Evolutionary conservation across 164 flowering plant species (phyloP).

Genomic region (Vitis rotundifolia): DNA sequence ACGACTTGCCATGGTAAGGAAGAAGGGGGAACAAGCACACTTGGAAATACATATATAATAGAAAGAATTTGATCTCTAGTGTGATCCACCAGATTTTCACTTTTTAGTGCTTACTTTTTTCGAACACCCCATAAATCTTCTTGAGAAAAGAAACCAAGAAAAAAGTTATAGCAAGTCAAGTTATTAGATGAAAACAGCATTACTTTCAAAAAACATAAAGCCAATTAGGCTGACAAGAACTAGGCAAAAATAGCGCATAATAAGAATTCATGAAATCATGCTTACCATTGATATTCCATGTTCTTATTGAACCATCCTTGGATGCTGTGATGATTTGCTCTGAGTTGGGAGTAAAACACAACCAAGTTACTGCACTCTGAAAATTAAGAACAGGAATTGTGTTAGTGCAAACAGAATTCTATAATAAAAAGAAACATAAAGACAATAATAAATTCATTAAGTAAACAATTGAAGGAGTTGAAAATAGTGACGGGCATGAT

Average conservation of each 20-base stretch:
- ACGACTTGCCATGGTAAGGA: background rate
- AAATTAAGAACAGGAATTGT: conserved; percentile 11
- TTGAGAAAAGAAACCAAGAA: no score
- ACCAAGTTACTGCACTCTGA: conserved; percentile 99
- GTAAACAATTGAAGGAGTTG: background rate
- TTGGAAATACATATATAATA: no score
- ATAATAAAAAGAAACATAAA: background rate
- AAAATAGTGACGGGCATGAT: background rate
- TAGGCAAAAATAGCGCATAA: background rate
- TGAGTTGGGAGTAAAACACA: conserved; percentile 83
- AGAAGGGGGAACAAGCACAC: background rate
- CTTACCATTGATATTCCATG: conserved; percentile 97
- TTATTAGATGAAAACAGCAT: no score
- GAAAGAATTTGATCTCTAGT: no score
- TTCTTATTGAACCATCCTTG: conserved; percentile 87
- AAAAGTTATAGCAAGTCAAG: no score
- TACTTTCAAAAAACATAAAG: no score
- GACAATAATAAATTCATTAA: background rate
- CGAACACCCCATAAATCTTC: no score
- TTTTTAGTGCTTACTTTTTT: no score
- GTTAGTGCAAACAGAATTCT: conserved; percentile 4
- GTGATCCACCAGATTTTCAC: no score
- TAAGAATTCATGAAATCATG: background rate
- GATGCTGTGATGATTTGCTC: conserved; percentile 91
- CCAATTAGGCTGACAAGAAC: no score